Evolutionary conservation across 495 filamentous ascomycete species (phyloP).

Genomic region (Aspergillus bertholletiae): DNA sequence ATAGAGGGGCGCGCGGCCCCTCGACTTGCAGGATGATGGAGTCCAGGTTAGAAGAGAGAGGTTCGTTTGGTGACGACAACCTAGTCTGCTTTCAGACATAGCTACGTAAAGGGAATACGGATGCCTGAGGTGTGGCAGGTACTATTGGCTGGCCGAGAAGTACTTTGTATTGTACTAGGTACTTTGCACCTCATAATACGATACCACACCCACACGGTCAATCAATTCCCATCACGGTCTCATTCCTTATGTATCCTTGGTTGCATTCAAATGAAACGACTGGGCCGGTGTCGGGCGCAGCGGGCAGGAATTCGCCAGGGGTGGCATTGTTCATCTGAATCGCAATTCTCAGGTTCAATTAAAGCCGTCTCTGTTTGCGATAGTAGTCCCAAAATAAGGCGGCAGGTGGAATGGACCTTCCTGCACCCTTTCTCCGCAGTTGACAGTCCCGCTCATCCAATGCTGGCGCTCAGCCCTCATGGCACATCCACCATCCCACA

Average conservation of each 20-base stretch:
- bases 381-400: background rate
- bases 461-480: conserved; percentile 25
- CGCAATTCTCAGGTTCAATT: background rate
- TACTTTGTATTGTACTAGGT: background rate
- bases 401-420: conserved; percentile 10
- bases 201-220: background rate
- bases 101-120: background rate
- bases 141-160: background rate
- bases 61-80: background rate
- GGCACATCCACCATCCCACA: conserved; percentile 28
- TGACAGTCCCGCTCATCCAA: conserved; percentile 21
- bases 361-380: background rate
- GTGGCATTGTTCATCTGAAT: background rate
- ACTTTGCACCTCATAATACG: background rate
- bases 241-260: conserved; percentile 6
- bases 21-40: background rate
- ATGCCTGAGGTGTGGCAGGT: background rate
- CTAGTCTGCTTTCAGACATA: background rate
- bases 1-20: conserved; percentile 3
- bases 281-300: background rate
- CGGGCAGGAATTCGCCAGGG: background rate
- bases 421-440: conserved; percentile 24
- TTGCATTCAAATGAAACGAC: conserved; percentile 11
- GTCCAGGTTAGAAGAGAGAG: background rate
- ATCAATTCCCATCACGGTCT: conserved; percentile 10